A percentile compares a stretch with the other conserved stretches of the same genome.
Evolutionary conservation across 768 basidiomycete genomes (phyloP).

Genomic region (Suillus lakei): DNA sequence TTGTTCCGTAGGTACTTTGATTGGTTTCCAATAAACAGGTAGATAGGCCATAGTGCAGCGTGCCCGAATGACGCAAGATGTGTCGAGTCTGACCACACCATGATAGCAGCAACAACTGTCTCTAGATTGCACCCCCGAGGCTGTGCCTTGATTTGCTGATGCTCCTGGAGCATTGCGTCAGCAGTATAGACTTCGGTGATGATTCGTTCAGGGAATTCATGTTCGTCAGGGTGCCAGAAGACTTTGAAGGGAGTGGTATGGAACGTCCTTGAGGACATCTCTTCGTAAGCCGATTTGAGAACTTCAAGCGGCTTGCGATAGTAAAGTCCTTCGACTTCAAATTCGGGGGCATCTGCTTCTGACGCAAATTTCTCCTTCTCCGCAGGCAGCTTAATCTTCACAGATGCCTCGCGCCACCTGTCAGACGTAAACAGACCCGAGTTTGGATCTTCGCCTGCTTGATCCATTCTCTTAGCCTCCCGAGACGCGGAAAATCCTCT

Average conservation of each 20-base stretch:
- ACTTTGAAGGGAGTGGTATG: slow-evolving; percentile 9
- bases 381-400: slow-evolving; percentile 18
- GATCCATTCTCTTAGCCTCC: slow-evolving; percentile 5
- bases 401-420: slow-evolving; percentile 13
- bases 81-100: slow-evolving; percentile 31
- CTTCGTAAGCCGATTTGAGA: slow-evolving; percentile 1
- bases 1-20: slow-evolving; percentile 13
- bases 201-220: neutral
- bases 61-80: slow-evolving; percentile 26
- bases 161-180: slow-evolving; percentile 3
- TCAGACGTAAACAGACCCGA: neutral
- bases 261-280: neutral
- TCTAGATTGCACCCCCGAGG: slow-evolving; percentile 19
- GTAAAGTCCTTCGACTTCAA: slow-evolving; percentile 2
- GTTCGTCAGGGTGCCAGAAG: slow-evolving; percentile 10
- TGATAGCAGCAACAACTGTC: slow-evolving; percentile 19
- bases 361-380: neutral
- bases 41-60: slow-evolving; percentile 22
- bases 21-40: slow-evolving; percentile 13
- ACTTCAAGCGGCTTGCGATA: slow-evolving; percentile 7
- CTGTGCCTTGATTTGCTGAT: slow-evolving; percentile 3
- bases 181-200: slow-evolving; percentile 1
- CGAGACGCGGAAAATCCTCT: slow-evolving; percentile 16
- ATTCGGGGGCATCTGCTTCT: slow-evolving; percentile 1
- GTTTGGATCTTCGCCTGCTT: neutral